Base-by-base conservation (phyloP, 805 yeast species). In the Spathaspora passalidarum region DNA sequence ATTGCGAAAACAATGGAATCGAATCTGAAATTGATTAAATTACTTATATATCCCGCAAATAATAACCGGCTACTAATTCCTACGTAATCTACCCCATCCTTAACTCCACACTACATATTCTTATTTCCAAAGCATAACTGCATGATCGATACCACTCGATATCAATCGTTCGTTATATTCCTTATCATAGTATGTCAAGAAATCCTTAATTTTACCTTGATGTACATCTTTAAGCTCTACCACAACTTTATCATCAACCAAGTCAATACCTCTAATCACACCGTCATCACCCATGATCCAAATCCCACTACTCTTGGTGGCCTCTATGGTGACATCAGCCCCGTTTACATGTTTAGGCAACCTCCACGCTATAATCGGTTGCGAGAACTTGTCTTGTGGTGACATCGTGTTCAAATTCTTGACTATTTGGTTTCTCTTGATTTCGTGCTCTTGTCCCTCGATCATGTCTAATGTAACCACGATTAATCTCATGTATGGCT, bases 281-380 rank as follows among this genome's bases (percentile, higher is more conserved):
- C 91, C 92, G 59, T 84, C 90, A 51, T 85, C 90, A 2, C 89
- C 83, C 41, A 76, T 65, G 0, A 83, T 69, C 88, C 90, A 84
- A 1, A 84, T 44, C 0, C 90, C 91, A 20, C 62, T 55, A 0
- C 71, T 69, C 14, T 63, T 61, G 13, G 49, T 52, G 5, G 42
- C 38, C 4, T 29, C 34, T 29, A 29, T 29, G 19, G 34, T 38
- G 7, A 17, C 16, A 13, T 32, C 18, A 9, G 22, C 10, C 5
- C 19, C 16, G 7, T 8, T 39, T 29, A 29, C 34, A 29, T 29
- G 34, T n/a, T 29, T 29, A 13, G 34, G 34, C 9, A 36, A 32
- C 43, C 79, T 57, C 82, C 82, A 79, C 7, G 50, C 48, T 2
- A 85, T 58, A 11, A 66, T 54, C 0, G 86, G 75, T 44, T 66